Evolutionary conservation across 2,329 filamentous ascomycete genomes (phyloP), one percentile per base, ranked within the genome.

Genomic region (Mycocentrospora acerina): DNA sequence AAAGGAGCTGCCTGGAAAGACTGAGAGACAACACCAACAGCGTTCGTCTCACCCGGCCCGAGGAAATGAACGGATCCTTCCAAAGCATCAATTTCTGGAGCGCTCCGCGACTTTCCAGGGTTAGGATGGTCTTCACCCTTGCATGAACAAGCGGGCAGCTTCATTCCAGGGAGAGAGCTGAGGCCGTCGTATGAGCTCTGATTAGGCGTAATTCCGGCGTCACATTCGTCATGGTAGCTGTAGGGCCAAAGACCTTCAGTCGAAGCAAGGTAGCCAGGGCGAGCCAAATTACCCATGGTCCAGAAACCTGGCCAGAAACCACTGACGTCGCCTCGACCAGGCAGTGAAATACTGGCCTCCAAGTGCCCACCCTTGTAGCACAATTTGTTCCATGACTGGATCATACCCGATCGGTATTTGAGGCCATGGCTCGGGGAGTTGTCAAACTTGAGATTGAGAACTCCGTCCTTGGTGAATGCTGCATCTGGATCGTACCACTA

Each of bases 281-380:
- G 75, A 25, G 80, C 84, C 15, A 88, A 73, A 55, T 88, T 88
- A 4, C 84, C 84, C 81, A 88, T 86, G 0, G 82, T 75, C 84
- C 84, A 88, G 64, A 86, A 85, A 64, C 84, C 84, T 28, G 84
- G 84, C 84, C 84, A 88, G 66, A 87, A 84, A 40, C 84, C 84
- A 38, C 80, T 75, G 11, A 80, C 76, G 47, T 86, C 81, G 30
- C 83, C 84, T 31, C 73, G 68, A 12, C 83, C 84, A 11, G 84
- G 84, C 5, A 88, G 70, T 4, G 83, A 87, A 35, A 87, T 80
- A 55, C 81, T 84, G 14, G 82, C 82, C 67, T 88, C 84, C 11
- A 88, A 59, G 32, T 83, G 77, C 3, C 84, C 84, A 22, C 83
- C 82, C 44, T 84, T 86, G 70, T 86, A 87, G 64, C 84, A 86